Evolutionary conservation across 2,329 filamentous ascomycete species (phyloP), one percentile per base, ranked within the genome.

Genomic region (Myriosclerotinia scirpicola): DNA sequence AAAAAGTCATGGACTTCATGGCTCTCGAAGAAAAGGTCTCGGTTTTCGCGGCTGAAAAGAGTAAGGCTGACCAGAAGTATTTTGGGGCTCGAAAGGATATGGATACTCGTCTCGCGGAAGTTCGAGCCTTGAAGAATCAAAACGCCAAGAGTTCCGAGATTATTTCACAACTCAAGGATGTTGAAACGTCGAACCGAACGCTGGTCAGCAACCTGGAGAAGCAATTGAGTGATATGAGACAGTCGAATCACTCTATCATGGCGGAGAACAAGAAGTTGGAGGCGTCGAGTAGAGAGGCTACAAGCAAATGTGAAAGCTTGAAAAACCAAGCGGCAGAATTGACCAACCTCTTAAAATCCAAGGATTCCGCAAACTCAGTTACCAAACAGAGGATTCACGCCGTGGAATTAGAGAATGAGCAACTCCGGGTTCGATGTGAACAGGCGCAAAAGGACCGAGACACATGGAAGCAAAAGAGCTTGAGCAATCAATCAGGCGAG

Each of bases 51-150:
- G 91, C 92, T 0, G 93, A 99, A 79, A 99, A 99, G 81, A 88
- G 90, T 71, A 98, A 97, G 78, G 94, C 94, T 1, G 95, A 99
- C 75, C 94, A 98, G 76, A 98, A 98, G 79, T 99, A 96, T 77
- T 98, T 98, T 77, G 92, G 91, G 1, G 92, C 93, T 11, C 93
- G 96, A 83, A 97, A 97, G 77, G 90, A 93, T 72, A 96, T 94
- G 75, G 94, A 98, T 75, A 89, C 90, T 54, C 85, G 92, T 61
- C 90, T 93, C 67, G 84, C 86, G 67, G 94, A 98, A 79, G 89
- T 96, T 56, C 85, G 91, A 72, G 85, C 89, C 4, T 81, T 97
- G 67, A 88, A 92, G 68, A 84, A 87, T 69, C 93, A 98, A 77
- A 96, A 94, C 75, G 84, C 86, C 58, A 96, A 96, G 79, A 96